Evolutionary conservation across 495 filamentous ascomycete species (phyloP), one percentile per base, ranked within the genome.

Genomic region (Oidiodendron maius): DNA sequence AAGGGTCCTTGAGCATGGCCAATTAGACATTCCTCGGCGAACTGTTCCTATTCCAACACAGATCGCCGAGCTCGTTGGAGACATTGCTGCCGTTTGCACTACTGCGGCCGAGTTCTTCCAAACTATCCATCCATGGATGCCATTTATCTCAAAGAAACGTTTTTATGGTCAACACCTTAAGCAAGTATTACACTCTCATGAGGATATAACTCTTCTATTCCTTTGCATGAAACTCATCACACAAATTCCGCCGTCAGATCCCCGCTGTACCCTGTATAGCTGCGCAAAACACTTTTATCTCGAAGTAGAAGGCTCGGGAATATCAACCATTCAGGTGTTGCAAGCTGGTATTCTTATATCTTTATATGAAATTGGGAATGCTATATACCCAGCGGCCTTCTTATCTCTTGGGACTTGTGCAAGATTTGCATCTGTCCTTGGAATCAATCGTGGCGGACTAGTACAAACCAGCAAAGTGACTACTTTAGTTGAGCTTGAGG

Each of bases 401-500:
- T 36, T 66, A 41, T 57, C 60, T 2, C 55, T 66, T 35, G 65
- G 64, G 25, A 48, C 58, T 15, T 66, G 64, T 53, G 60, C 66
- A 16, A 47, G 68, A 8, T 62, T 69, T 49, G 61, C 57, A 6
- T 58, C 69, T 72, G 3, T 41, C 70, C 3, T 69, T 67, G 21
- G 48, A 74, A 6, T 51, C 57, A 44, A 57, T 55, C 1, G 49
- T 56, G 45, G 56, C 52, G 16, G 11, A 23, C 20, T 23, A 10
- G 44, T 9, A 13, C 5, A 17, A 30, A 16, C 6, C 15, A 25
- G 13, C 40, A 34, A 61, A 52, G 51, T 51, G 8, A 11, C 24
- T 17, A 69, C 65, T 3, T 71, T 68, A 70, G 66, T 65, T 0
- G 72, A 77, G 50, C 53, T 64, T 4, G 72, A 77, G 51, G 72